A percentile compares a stretch with the other conserved stretches of the same genome.
Conservation (phyloP, 2,329 filamentous ascomycete genomes). For the Cladosporium sp. region DNA sequence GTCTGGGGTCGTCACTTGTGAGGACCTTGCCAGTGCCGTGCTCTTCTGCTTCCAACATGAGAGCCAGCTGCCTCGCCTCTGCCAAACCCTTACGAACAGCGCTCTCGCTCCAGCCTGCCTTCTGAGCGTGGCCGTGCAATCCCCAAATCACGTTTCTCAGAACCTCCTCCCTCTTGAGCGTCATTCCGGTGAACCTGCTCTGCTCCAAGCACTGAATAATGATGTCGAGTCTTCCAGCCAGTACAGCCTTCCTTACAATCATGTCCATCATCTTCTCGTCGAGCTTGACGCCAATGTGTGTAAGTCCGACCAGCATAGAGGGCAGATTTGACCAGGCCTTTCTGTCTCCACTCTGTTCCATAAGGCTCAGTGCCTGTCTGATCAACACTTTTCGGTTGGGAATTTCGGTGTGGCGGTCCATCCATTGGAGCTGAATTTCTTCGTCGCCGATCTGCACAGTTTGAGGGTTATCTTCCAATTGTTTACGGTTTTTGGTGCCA, state of each 20-base stretch:
- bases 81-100: constrained; percentile 36
- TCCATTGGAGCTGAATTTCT: constrained; percentile 33
- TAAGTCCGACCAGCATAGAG: constrained; percentile 30
- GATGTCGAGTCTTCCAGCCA: constrained; percentile 26
- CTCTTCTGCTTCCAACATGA: constrained; percentile 38
- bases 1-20: constrained; percentile 28
- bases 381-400: constrained; percentile 27
- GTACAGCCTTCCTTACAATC: constrained; percentile 30
- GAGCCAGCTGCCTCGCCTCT: constrained; percentile 36
- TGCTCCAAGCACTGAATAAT: constrained; percentile 31
- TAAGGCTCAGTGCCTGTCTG: constrained; percentile 27
- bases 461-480: constrained; percentile 41
- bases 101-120: constrained; percentile 33
- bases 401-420: constrained; percentile 29
- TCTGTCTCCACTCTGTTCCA: constrained; percentile 19
- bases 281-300: constrained; percentile 20
- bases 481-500: constrained; percentile 35
- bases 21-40: constrained; percentile 31
- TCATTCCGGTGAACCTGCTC: constrained; percentile 31
- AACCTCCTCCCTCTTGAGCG: constrained; percentile 29
- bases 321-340: constrained; percentile 35
- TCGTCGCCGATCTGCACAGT: constrained; percentile 39
- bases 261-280: constrained; percentile 26
- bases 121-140: constrained; percentile 32
- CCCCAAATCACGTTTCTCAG: constrained; percentile 33